A percentile compares a stretch with the other conserved stretches of the same genome.
phyloP scores from a whole-genome alignment of 768 basidiomycete species.

The Tricholoma bakamatsutake region DNA sequence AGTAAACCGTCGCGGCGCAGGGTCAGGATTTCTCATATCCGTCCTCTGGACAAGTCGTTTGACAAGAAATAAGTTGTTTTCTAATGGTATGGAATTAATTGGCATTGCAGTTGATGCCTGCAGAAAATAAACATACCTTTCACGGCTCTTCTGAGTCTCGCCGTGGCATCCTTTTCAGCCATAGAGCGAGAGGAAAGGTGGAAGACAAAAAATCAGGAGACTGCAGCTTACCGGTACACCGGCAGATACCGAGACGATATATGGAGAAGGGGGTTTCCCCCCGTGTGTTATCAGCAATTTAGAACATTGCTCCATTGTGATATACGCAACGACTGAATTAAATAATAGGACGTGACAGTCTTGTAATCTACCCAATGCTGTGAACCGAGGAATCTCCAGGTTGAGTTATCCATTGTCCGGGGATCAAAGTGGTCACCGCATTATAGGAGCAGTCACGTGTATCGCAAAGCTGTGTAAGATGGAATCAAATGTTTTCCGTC shows the following conservation, averaged over 20 bases:
- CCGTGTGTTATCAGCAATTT: no score
- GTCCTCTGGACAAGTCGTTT: constrained; percentile 80
- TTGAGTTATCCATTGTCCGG: no score
- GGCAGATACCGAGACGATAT: no score
- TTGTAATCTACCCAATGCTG: no score
- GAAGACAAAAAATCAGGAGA: constrained; percentile 3
- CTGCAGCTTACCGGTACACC: constrained; percentile 4
- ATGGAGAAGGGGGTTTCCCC: no score
- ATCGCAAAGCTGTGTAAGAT: constrained; percentile 1
- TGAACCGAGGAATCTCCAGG: no score
- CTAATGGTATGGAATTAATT: constrained; percentile 35
- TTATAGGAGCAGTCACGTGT: constrained; percentile 15
- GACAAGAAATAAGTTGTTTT: constrained; percentile 93
- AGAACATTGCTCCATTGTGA: no score
- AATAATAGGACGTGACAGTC: no score
- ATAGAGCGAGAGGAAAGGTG: constrained; percentile 29
- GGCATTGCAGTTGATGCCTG: constrained; percentile 4
- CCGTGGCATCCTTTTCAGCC: constrained; percentile 80
- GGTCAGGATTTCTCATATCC: constrained; percentile 90
- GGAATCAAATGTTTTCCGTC: neutral
- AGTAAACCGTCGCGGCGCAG: constrained; percentile 68
- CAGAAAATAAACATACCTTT: constrained; percentile 44
- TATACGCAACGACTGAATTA: no score
- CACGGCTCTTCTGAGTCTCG: constrained; percentile 71
- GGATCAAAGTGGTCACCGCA: neutral